Base-by-base conservation (phyloP, 1,284 basidiomycete genomes). In the Sutorius eximius region DNA sequence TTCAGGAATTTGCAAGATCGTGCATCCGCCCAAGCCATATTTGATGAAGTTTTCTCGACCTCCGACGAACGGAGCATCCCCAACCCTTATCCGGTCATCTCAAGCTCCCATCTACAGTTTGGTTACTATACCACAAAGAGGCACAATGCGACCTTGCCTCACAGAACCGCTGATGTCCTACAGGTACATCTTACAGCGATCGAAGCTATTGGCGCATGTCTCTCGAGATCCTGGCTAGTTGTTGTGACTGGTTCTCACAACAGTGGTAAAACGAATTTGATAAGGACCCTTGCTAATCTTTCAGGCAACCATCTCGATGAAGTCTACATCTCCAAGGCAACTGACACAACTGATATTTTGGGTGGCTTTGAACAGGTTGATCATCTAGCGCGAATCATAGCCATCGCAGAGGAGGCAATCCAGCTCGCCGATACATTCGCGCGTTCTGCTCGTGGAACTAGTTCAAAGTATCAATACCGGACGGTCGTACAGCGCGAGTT, bases 301-400 rank as follows among this genome's bases (percentile, higher is more conserved):
- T 82, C 82, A 36, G 95, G 95, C 18, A 81, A 82, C 46, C 55
- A 69, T 16, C 77, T 98, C 0, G 80, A 82, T 43, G 90, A 93
- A 68, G 81, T 98, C 45, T 80, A 85, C 22, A 79, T 98, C 71
- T 96, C 91, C 70, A 87, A 84, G 45, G 89, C 93, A 8, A 94
- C 93, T 16, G 97, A 99, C 69, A 93, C 95, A 1, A 88, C 88
- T 67, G 97, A 99, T 71, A 87, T 99, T 36, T 76, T 99, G 38
- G 97, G 97, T 45, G 90, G 92, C 61, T 99, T 98, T 66, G 97
- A 99, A 73, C 97, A 99, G 73, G 85, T 87, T 34, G 87, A 92
- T 66, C 52, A 70, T 29, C 70, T 67, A 24, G 74, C 74, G 40
- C 77, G 76, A 24, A 59, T 78, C 37, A 53, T 70, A 8, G 61